Conservation (phyloP, 345 rosid genomes). For the Brassica incana region DNA sequence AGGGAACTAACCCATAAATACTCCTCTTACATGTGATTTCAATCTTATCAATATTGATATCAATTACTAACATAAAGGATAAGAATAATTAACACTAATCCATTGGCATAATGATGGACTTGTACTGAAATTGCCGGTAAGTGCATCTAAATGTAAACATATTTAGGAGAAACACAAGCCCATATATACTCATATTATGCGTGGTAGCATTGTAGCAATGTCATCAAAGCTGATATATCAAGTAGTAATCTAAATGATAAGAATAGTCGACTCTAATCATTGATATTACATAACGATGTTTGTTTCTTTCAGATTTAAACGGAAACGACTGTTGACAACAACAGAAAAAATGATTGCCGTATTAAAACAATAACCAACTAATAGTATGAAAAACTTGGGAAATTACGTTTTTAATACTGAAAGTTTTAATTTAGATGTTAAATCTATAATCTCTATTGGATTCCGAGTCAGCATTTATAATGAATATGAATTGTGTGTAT, state of each 20-base stretch:
- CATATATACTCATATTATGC: background rate
- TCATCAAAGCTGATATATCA: background rate
- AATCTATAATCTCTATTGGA: background rate
- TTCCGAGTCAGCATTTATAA: too few relatives aligned
- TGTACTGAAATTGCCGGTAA: background rate
- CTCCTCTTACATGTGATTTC: slow-evolving; percentile 13
- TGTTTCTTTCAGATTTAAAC: background rate
- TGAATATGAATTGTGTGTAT: background rate
- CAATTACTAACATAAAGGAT: background rate
- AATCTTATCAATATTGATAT: background rate
- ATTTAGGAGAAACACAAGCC: background rate
- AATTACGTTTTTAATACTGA: background rate
- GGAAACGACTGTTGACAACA: slow-evolving; percentile 2
- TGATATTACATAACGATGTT: background rate
- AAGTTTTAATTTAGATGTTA: too few relatives aligned
- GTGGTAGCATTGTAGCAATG: background rate
- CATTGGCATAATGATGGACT: background rate
- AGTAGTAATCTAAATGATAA: background rate
- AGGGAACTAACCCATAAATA: background rate
- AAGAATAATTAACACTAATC: background rate
- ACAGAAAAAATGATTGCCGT: background rate
- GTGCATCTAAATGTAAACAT: background rate
- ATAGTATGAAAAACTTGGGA: background rate
- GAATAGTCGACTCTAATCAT: background rate
- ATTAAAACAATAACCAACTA: background rate